A percentile compares a stretch with the other conserved stretches of the same genome.
These are phyloP conservation scores for Starmera pachycereana DNA, from an alignment of 805 yeast species.

Conservation along the genomic window DNA sequence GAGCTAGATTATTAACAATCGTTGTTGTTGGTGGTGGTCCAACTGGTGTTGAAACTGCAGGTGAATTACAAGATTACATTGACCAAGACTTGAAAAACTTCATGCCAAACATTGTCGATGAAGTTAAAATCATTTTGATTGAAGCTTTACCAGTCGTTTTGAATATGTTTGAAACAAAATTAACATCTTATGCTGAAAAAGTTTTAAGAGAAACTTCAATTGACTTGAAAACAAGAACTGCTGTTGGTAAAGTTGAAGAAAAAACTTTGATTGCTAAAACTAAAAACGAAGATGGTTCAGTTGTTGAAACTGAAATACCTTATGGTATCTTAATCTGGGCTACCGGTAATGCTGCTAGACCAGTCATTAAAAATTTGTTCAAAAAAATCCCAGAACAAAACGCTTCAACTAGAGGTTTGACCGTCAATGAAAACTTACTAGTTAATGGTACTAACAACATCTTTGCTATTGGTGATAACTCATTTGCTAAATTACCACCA, in stretches of 20 bases:
- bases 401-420: slow-evolving; percentile 78
- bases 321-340: slow-evolving; percentile 96
- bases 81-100: slow-evolving; percentile 82
- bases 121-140: slow-evolving; percentile 74
- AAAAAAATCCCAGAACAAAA: slow-evolving; percentile 68
- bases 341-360: slow-evolving; percentile 87
- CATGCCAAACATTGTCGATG: slow-evolving; percentile 80
- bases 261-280: slow-evolving; percentile 62
- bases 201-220: slow-evolving; percentile 43
- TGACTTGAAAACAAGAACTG: slow-evolving; percentile 71
- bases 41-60: slow-evolving; percentile 96
- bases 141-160: slow-evolving; percentile 89
- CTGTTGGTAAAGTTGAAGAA: slow-evolving; percentile 79
- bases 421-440: slow-evolving; percentile 67
- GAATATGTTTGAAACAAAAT: slow-evolving; percentile 35
- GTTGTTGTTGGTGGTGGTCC: slow-evolving; percentile 98
- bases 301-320: slow-evolving; percentile 50
- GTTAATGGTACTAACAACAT: slow-evolving; percentile 77
- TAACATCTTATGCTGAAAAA: slow-evolving; percentile 32
- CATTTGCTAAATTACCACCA: slow-evolving; percentile 82
- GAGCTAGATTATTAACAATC: slow-evolving; percentile 75
- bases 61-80: slow-evolving; percentile 90
- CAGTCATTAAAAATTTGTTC: slow-evolving; percentile 56
- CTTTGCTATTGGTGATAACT: slow-evolving; percentile 90
- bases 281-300: slow-evolving; percentile 62